Conservation (phyloP, 768 basidiomycete genomes). For the Tricholoma hemisulphureum region DNA sequence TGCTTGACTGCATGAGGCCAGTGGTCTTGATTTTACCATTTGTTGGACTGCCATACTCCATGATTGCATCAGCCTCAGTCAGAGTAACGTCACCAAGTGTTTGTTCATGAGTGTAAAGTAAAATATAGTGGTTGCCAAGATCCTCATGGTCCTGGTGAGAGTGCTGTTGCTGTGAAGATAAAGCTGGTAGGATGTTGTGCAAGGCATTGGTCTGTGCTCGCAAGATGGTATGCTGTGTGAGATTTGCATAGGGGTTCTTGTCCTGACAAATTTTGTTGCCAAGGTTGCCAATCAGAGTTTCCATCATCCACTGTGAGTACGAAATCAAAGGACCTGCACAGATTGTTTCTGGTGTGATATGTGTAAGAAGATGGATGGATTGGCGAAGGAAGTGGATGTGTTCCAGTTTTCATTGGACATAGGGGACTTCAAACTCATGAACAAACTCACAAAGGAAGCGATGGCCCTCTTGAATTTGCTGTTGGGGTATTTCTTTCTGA, state of each 20-base stretch:
- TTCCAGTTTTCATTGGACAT: neutral
- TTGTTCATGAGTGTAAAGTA: no score
- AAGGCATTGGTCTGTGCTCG: neutral
- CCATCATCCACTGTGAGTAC: constrained; percentile 31
- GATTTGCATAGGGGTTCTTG: constrained; percentile 28
- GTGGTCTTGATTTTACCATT: neutral
- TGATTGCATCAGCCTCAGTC: neutral
- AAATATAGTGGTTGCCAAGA: no score
- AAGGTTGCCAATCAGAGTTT: constrained; percentile 30
- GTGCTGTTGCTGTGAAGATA: no score
- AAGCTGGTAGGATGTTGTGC: no score
- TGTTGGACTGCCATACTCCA: neutral
- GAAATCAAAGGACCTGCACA: constrained; percentile 20
- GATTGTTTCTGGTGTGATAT: constrained; percentile 23
- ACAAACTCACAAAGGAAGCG: constrained; percentile 22
- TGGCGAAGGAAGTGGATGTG: neutral
- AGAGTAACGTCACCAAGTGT: no score
- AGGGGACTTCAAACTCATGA: constrained; percentile 15
- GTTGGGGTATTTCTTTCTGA: constrained; percentile 20
- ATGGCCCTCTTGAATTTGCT: constrained; percentile 23
- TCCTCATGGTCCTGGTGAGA: no score
- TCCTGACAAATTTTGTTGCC: constrained; percentile 25
- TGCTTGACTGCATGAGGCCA: neutral
- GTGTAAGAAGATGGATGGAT: constrained; percentile 20
- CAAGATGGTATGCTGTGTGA: neutral